phyloP scores from a whole-genome alignment of 352 stramenopile species.

The Phytophthora agathidicida region DNA sequence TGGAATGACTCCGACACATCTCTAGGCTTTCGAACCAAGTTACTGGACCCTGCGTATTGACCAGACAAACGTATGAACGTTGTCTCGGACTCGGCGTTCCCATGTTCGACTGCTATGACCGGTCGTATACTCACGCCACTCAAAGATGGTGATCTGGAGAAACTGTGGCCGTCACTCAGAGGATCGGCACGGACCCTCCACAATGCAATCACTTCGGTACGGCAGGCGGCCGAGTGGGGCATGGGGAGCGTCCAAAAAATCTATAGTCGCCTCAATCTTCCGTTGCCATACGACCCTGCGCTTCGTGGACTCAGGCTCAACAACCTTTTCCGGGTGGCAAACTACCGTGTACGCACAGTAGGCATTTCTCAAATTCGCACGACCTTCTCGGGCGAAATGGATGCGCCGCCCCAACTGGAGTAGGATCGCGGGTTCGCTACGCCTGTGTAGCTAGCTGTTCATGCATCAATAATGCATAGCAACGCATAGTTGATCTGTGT shows the following conservation, averaged over 20 bases:
- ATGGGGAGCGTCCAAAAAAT: conserved; percentile 10
- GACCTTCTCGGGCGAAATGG: neutral
- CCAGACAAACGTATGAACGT: neutral
- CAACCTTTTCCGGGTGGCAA: conserved; percentile 8
- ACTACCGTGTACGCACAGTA: conserved; percentile 15
- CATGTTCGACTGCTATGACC: neutral
- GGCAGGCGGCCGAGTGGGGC: neutral
- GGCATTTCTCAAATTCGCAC: neutral
- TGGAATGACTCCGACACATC: conserved; percentile 4
- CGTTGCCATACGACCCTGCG: neutral
- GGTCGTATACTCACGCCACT: neutral
- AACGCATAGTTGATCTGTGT: no score
- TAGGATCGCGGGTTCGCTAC: no score
- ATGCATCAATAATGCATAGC: neutral
- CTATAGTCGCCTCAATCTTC: neutral
- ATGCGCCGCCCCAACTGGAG: no score
- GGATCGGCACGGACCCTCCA: neutral
- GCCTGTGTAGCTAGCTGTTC: no score
- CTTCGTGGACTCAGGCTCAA: neutral
- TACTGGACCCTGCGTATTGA: neutral
- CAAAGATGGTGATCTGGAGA: neutral
- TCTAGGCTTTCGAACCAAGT: neutral
- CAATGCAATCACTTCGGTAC: conserved; percentile 8
- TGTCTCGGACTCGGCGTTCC: neutral
- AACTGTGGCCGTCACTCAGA: neutral